A percentile compares a stretch with the other conserved stretches of the same genome.
phyloP scores from a whole-genome alignment of 2,329 filamentous ascomycete species.

The Aspergillus sp. region DNA sequence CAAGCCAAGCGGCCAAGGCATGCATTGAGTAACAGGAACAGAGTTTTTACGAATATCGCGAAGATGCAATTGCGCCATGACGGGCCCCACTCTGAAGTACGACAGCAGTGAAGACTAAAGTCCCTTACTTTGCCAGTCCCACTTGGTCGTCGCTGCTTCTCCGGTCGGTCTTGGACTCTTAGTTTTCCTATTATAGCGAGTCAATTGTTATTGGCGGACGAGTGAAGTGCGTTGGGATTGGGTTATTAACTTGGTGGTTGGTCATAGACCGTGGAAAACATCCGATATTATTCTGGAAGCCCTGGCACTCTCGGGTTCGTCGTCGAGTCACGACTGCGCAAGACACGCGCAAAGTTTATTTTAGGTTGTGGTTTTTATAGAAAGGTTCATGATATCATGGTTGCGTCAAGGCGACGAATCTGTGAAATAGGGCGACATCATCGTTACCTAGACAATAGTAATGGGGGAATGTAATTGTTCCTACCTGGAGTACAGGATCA shows the following conservation, averaged over 20 bases:
- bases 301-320: neutral
- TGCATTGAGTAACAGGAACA: no score
- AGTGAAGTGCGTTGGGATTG: neutral
- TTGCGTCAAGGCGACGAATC: constrained; percentile 16
- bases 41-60: neutral
- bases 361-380: neutral
- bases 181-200: neutral
- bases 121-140: neutral
- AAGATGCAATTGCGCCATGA: neutral
- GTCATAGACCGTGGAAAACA: neutral
- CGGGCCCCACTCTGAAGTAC: neutral
- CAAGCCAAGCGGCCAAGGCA: neutral
- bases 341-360: neutral
- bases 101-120: neutral
- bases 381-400: constrained; percentile 18
- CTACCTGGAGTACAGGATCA: no score
- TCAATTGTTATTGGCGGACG: neutral
- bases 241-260: neutral
- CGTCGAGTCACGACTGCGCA: neutral
- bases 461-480: neutral
- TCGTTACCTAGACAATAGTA: neutral
- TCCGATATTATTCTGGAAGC: neutral
- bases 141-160: no score
- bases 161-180: no score
- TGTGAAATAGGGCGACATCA: neutral